Conservation (phyloP, 768 basidiomycete species). For the Cystoderma amianthinum region DNA sequence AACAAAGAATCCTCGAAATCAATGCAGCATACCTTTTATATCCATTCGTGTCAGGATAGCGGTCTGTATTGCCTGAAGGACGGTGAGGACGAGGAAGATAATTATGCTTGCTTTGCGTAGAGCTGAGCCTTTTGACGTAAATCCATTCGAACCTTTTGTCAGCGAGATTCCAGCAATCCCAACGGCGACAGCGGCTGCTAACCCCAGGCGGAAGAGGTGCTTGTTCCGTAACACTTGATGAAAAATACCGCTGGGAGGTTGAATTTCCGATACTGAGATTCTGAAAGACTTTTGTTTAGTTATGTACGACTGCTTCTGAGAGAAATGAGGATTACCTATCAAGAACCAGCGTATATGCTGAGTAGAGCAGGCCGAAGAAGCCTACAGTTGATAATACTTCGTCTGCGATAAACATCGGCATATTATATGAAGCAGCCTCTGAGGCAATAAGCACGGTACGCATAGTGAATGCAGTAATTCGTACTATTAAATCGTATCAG, state of each 20-base stretch:
- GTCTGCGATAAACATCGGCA: constrained; percentile 27
- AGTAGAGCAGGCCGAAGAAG: constrained; percentile 34
- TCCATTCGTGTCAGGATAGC: constrained; percentile 13
- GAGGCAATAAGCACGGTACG: constrained; percentile 27
- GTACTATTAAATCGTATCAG: constrained; percentile 18
- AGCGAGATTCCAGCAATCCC: constrained; percentile 22
- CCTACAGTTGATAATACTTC: constrained; percentile 32
- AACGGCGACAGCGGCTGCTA: constrained; percentile 22
- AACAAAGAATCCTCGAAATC: constrained; percentile 2
- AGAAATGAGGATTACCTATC: constrained; percentile 38
- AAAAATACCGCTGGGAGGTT: constrained; percentile 7
- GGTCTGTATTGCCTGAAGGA: constrained; percentile 23
- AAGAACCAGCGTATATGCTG: constrained; percentile 31
- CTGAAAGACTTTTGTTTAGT: too few relatives aligned
- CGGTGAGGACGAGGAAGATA: constrained; percentile 30
- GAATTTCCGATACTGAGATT: constrained; percentile 10
- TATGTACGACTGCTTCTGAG: too few relatives aligned
- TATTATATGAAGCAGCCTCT: constrained; percentile 19
- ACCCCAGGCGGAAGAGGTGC: constrained; percentile 18
- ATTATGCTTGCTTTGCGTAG: constrained; percentile 24
- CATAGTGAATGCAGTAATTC: constrained; percentile 29
- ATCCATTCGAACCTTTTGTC: constrained; percentile 6
- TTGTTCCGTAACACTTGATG: constrained; percentile 20
- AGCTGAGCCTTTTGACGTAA: constrained; percentile 6
- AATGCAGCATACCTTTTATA: too few relatives aligned